phyloP scores from a whole-genome alignment of 176 grass and related monocot species.

The Typha latifolia region DNA sequence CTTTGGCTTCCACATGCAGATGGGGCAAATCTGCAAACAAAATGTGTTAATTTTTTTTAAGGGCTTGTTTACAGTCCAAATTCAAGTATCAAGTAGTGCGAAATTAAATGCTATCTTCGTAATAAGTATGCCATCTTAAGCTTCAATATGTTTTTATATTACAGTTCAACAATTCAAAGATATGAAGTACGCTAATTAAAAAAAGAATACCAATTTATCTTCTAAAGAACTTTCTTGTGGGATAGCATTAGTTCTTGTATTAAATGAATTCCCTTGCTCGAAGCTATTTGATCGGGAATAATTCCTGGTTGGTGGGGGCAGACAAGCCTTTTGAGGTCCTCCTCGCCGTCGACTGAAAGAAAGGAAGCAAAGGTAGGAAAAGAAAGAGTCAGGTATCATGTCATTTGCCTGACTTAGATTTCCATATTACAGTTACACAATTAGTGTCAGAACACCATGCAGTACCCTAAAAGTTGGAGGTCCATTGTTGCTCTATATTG shows the following conservation, averaged over 20 bases:
- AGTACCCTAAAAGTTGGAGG: constrained; percentile 89
- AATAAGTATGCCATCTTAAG: background rate
- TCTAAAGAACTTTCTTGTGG: constrained; percentile 48
- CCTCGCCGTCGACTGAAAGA: constrained; percentile 53
- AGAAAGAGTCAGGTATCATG: constrained; percentile 18
- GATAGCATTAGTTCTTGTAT: constrained; percentile 29
- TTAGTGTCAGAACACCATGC: background rate
- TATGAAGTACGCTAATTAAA: constrained; percentile 4
- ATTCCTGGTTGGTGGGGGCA: constrained; percentile 50
- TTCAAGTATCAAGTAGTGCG: background rate
- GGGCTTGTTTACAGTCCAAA: background rate
- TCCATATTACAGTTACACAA: background rate
- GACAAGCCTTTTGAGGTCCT: constrained; percentile 43
- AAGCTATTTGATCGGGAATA: constrained; percentile 76
- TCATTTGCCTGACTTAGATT: background rate
- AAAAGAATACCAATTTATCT: constrained; percentile 45
- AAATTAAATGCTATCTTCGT: background rate
- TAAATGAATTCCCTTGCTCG: constrained; percentile 32
- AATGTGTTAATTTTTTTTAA: constrained; percentile 11
- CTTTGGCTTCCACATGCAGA: constrained; percentile 88
- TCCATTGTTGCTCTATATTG: constrained; percentile 97
- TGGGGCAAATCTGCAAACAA: constrained; percentile 56
- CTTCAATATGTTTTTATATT: background rate
- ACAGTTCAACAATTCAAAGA: background rate
- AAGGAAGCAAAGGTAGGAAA: constrained; percentile 25